Evolutionary conservation across 2,329 filamentous ascomycete species (phyloP).

Genomic region (Dothiorella sarmentorum): DNA sequence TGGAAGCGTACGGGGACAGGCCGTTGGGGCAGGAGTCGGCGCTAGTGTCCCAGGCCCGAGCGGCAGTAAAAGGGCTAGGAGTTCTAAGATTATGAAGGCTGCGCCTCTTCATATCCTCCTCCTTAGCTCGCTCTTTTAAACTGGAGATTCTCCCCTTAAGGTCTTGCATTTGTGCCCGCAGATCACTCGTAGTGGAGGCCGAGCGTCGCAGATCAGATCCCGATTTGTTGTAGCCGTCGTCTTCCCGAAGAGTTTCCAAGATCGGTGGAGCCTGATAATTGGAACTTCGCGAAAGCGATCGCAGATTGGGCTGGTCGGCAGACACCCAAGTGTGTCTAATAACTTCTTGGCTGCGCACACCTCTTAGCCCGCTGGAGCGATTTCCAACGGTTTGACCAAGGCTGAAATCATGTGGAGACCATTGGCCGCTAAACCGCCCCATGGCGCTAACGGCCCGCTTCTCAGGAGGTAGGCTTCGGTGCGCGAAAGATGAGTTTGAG

Average conservation of each 20-base stretch:
- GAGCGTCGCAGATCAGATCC: conserved; percentile 54
- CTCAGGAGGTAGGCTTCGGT: conserved; percentile 20
- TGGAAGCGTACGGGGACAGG: background rate
- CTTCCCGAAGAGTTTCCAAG: conserved; percentile 43
- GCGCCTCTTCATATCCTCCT: conserved; percentile 72
- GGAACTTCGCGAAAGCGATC: conserved; percentile 22
- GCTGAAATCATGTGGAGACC: conserved; percentile 29
- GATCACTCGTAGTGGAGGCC: conserved; percentile 66
- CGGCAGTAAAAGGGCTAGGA: conserved; percentile 73
- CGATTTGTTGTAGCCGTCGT: conserved; percentile 28
- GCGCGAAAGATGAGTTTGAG: conserved; percentile 24
- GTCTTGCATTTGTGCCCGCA: conserved; percentile 82
- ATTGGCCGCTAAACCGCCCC: conserved; percentile 36
- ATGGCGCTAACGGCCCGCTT: conserved; percentile 40
- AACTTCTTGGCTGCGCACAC: conserved; percentile 39
- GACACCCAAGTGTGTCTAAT: conserved; percentile 30
- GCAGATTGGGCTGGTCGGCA: conserved; percentile 1
- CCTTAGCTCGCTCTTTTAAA: conserved; percentile 72
- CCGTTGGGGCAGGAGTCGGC: conserved; percentile 29
- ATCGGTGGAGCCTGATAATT: conserved; percentile 39
- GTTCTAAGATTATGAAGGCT: conserved; percentile 73
- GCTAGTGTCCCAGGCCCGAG: conserved; percentile 56
- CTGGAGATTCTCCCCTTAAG: conserved; percentile 81
- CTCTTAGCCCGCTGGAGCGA: conserved; percentile 26
- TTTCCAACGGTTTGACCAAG: conserved; percentile 2